phyloP scores from a whole-genome alignment of 2,329 filamentous ascomycete genomes.

The Phyllosticta ampelicida region DNA sequence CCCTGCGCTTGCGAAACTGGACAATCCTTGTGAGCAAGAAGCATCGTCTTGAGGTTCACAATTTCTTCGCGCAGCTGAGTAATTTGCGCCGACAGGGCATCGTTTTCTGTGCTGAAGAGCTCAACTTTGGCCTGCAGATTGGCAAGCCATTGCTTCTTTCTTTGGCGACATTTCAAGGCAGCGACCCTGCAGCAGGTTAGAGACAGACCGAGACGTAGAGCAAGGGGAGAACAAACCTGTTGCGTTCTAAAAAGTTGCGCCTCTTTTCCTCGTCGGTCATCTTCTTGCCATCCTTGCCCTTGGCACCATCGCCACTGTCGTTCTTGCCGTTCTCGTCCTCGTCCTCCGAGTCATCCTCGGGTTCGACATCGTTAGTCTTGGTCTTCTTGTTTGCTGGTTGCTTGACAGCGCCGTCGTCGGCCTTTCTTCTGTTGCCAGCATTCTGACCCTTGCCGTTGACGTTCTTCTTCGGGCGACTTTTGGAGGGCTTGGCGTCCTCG shows the following conservation, averaged over 20 bases:
- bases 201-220: background rate
- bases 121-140: slow-evolving; percentile 94
- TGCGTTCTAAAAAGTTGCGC: slow-evolving; percentile 94
- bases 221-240: slow-evolving; percentile 54
- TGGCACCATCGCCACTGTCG: slow-evolving; percentile 21
- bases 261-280: slow-evolving; percentile 99
- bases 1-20: slow-evolving; percentile 83
- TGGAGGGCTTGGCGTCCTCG: slow-evolving; percentile 51
- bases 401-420: slow-evolving; percentile 58
- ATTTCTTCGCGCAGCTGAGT: slow-evolving; percentile 82
- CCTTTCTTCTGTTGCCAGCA: slow-evolving; percentile 54
- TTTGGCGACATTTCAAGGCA: slow-evolving; percentile 89
- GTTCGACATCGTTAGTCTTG: slow-evolving; percentile 45
- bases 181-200: slow-evolving; percentile 57
- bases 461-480: slow-evolving; percentile 29
- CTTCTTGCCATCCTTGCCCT: slow-evolving; percentile 54
- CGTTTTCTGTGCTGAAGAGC: slow-evolving; percentile 83
- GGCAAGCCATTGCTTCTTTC: slow-evolving; percentile 97
- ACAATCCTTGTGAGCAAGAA: slow-evolving; percentile 93
- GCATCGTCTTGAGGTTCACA: slow-evolving; percentile 82
- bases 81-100: slow-evolving; percentile 73
- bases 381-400: slow-evolving; percentile 58
- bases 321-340: slow-evolving; percentile 26
- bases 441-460: slow-evolving; percentile 24
- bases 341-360: slow-evolving; percentile 41